Evolutionary conservation across 768 basidiomycete genomes (phyloP), one percentile per base, ranked within the genome.

Genomic region (Kwoniella newhampshirensis): DNA sequence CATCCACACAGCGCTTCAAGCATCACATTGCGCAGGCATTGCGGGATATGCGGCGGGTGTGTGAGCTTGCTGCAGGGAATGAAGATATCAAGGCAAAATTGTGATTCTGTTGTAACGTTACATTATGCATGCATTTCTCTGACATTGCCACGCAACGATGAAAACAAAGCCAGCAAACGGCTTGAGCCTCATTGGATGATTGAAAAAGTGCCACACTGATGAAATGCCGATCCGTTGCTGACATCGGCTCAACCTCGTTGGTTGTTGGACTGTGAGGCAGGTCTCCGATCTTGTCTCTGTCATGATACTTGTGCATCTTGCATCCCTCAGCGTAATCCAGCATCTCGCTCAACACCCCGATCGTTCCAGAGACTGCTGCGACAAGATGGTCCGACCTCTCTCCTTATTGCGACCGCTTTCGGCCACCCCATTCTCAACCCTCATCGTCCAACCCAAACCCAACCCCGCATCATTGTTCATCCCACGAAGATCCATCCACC

Each of bases 1-100:
- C 91, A 17, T 88, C 88, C 17, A 94, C 91, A 13, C 74, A 79
- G 7, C 54, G 57, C 23, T 88, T 94, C 73, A 86, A 87, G 66
- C 70, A 79, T 43, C 82, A 83, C 21, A 77, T 96, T 45, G 71
- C 78, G 17, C 79, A 81, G 50, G 85, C 87, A 15, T 71, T 97
- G 62, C 70, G 79, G 52, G 86, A 90, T 62, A 89, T 94, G 86
- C 79, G 81, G 63, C 60, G 68, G 4, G 74, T 87, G 20, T 87
- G 85, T 56, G 78, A 80, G 57, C 66, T 63, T 20, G 71, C 51
- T n/a, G 67, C 55, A 41, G 48, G 20, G 17, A 5, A 7, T 13
- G 44, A 21, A 5, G 15, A 28, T 8, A 26, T 46, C 25, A 59
- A 59, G 54, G 60, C 63, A 1, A 65, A 56, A 55, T 59, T 64